Percentiles rank a stretch among this genome's conserved stretches.
These are phyloP conservation scores for Trapa bicornis DNA, from an alignment of 345 rosid species.

Conservation along the genomic window DNA sequence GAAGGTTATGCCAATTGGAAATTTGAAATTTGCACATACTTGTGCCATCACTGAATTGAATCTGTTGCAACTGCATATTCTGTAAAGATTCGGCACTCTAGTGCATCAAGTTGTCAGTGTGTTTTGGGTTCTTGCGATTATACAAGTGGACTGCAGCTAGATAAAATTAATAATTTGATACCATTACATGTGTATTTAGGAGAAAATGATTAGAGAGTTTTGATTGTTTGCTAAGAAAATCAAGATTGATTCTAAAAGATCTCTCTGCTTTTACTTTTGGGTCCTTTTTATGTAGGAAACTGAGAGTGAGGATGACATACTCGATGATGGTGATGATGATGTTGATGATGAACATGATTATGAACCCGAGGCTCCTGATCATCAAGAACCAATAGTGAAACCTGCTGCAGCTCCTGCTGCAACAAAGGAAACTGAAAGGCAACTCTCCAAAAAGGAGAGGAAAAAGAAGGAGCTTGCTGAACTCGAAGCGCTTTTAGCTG, in stretches of 20 bases:
- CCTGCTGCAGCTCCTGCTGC: conserved; percentile 36
- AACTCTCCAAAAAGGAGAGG: conserved; percentile 81
- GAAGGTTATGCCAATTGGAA: too few relatives aligned
- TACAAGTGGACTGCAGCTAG: neutral
- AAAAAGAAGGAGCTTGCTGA: conserved; percentile 86
- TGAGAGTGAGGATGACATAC: conserved; percentile 75
- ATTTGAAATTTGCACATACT: neutral
- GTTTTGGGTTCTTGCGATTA: neutral
- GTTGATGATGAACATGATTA: conserved; percentile 61
- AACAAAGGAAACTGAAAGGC: conserved; percentile 62
- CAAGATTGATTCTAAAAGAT: too few relatives aligned
- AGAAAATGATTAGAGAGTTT: neutral
- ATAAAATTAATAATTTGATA: neutral
- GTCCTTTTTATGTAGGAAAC: conserved; percentile 37
- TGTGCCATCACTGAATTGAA: neutral
- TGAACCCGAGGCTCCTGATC: conserved; percentile 38
- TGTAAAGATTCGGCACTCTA: neutral
- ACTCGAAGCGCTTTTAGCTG: conserved; percentile 82
- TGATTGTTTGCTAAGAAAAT: neutral
- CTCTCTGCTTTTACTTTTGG: neutral
- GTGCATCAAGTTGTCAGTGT: neutral
- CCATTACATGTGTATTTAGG: neutral
- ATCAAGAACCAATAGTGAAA: conserved; percentile 38
- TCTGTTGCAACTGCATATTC: neutral
- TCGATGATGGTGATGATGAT: conserved; percentile 74